Percentiles rank a stretch among this genome's conserved stretches.
These are phyloP conservation scores for Salix exigua DNA, from an alignment of 345 rosid species.

Conservation along the genomic window DNA sequence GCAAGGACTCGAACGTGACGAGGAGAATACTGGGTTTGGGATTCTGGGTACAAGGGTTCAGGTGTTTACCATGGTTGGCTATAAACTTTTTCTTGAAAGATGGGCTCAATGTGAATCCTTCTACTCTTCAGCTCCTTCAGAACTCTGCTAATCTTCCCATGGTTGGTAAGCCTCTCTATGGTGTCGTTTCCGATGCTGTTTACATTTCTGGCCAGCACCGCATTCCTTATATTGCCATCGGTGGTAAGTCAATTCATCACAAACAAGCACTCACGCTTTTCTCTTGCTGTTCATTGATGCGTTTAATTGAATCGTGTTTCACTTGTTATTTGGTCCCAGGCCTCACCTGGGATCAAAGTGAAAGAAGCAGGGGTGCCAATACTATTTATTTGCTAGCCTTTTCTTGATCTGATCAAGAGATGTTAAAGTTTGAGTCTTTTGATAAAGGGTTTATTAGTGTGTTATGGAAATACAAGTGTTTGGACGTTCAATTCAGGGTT, in stretches of 20 bases:
- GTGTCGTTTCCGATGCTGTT: slow-evolving; percentile 71
- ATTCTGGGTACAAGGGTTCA: slow-evolving; percentile 76
- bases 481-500: not conserved
- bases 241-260: slow-evolving; percentile 42
- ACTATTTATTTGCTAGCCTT: not conserved
- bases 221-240: slow-evolving; percentile 85
- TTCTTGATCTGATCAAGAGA: not conserved
- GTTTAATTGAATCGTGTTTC: not conserved
- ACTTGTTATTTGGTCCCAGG: not conserved
- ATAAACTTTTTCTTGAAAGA: slow-evolving; percentile 82
- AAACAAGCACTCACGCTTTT: not conserved
- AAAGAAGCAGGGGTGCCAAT: not conserved
- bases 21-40: slow-evolving; percentile 65
- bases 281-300: not conserved
- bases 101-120: slow-evolving; percentile 64
- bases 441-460: not conserved
- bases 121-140: slow-evolving; percentile 79
- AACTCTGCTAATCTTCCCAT: slow-evolving; percentile 83
- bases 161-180: slow-evolving; percentile 83
- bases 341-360: not conserved
- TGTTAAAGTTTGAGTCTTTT: not conserved
- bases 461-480: not conserved
- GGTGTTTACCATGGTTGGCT: slow-evolving; percentile 88
- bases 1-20: slow-evolving; percentile 17
- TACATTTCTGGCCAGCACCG: slow-evolving; percentile 79